Evolutionary conservation across 208 protist species (phyloP), one percentile per base, ranked within the genome.

Genomic region (Leishmania major): DNA sequence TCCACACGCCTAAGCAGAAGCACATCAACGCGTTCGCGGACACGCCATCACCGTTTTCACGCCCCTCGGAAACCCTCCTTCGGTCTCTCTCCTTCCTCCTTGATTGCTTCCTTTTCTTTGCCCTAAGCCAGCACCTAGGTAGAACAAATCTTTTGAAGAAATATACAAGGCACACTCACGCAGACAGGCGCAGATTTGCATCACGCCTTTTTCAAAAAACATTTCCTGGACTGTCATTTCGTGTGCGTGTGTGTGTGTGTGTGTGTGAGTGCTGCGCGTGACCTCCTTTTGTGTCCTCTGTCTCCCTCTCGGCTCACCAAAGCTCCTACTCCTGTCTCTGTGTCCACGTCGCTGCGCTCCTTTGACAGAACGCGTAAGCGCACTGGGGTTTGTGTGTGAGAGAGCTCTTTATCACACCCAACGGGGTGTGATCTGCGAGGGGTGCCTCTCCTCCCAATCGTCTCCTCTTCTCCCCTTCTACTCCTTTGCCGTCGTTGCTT

Each of bases 41-140:
- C 31, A 69, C 62, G 62, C 10, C 69, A 31, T 13, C 40, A 73
- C 40, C 35, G 40, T 51, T 73, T 49, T 73, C 35, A 25, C 69
- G 40, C 69, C 2, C 40, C 17, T 6, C 69, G 51, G 40, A 28
- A 28, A 75, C 53, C 59, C 78, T 15, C 51, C 45, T 73, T 72
- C n/a, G 37, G 13, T 59, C 28, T 59, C 28, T n/a, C 55, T 35
- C 45, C 15, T 73, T 22, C 71, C 25, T 73, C 60, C 71, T 53
- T 69, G 22, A 35, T 62, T 74, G 28, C 13, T 55, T 77, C 71
- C 57, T 72, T 31, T 43, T 76, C 37, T 78, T 22, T 60, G 13
- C 57, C 64, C 15, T 15, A n/a, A 28, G 28, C 28, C 59, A 64
- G 59, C 59, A 31, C 59, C 10, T 31, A 31, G 28, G 28, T 64